Conservation (phyloP, 2,329 filamentous ascomycete genomes). For the Penicillium sp. region DNA sequence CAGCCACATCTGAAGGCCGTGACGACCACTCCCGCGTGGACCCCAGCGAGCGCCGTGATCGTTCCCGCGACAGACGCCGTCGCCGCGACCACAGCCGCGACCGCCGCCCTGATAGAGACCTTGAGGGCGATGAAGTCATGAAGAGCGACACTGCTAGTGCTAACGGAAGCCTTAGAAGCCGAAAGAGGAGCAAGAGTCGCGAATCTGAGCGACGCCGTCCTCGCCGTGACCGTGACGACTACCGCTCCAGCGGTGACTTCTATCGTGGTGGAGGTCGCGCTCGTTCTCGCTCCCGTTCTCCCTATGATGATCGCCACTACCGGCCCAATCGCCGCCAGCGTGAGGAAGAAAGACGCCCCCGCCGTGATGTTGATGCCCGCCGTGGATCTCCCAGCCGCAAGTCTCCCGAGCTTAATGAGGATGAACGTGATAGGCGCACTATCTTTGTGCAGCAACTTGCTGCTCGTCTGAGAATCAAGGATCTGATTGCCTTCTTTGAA, state of each 20-base stretch:
- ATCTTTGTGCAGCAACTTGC: slow-evolving; percentile 99
- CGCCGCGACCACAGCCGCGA: slow-evolving; percentile 62
- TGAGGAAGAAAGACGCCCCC: slow-evolving; percentile 49
- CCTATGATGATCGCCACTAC: slow-evolving; percentile 60
- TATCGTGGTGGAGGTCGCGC: slow-evolving; percentile 66
- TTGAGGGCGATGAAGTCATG: slow-evolving; percentile 58
- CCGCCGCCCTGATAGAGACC: slow-evolving; percentile 52
- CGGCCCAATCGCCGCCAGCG: slow-evolving; percentile 52
- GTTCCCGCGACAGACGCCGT: slow-evolving; percentile 57
- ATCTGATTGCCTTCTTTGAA: slow-evolving; percentile 93
- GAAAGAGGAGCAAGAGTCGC: slow-evolving; percentile 74
- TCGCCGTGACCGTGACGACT: slow-evolving; percentile 63
- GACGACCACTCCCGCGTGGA: slow-evolving; percentile 60
- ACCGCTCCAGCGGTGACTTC: slow-evolving; percentile 64
- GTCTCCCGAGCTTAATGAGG: slow-evolving; percentile 75
- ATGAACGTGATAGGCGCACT: slow-evolving; percentile 93
- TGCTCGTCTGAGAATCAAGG: slow-evolving; percentile 84
- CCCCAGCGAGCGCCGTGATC: slow-evolving; percentile 54
- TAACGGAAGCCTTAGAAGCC: slow-evolving; percentile 71
- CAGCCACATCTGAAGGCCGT: slow-evolving; percentile 51
- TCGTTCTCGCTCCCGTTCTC: slow-evolving; percentile 71
- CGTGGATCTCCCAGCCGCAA: slow-evolving; percentile 49
- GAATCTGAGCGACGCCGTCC: slow-evolving; percentile 72
- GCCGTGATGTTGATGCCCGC: slow-evolving; percentile 52
- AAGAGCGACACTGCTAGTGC: slow-evolving; percentile 72